Evolutionary conservation across 2,329 filamentous ascomycete species (phyloP), one percentile per base, ranked within the genome.

Genomic region (Myriosclerotinia curreyana): DNA sequence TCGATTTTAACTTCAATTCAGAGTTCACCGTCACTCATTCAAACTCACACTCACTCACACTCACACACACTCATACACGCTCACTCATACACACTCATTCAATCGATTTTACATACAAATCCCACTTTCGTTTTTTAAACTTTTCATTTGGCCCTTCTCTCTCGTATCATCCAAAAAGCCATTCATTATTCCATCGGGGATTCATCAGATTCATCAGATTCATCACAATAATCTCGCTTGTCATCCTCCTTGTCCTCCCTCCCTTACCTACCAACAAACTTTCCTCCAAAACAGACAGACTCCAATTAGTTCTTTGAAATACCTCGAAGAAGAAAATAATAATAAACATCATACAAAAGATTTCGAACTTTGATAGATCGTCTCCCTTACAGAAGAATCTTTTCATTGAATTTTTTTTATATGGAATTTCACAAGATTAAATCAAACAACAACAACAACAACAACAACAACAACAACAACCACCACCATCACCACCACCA

Each of bases 71-170:
- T 46, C 50, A 14, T 11, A 25, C 46, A 25, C 52, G 28, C 17
- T 38, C 28, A 54, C 20, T 52, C 38, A 34, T 38, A 52, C 25
- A 61, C 59, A 36, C 60, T 54, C 60, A 42, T 12, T 60, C 17
- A 1, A 20, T 44, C 34, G 22, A 52, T 60, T 38, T n/a, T 50
- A 20, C 8, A n/a, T n/a, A 53, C 46, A 28, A 9, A 54, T 38
- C 42, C 12, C 60, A 48, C 49, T 48, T 38, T 62, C 50, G n/a
- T 62, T 54, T 54, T 46, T 38, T 44, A 46, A 28, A 20, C 14
- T 42, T 40, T 20, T 42, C 53, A 31, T 31, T 38, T 9, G 28
- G 40, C 28, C 31, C 17, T 44, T 36, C 40, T 62, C 40, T 36
- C 40, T 62, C 40, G 51, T 56, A 56, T 62, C 51, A 31, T 38